Evolutionary conservation across 495 filamentous ascomycete genomes (phyloP).

Genomic region (Penicillium ochrochloron): DNA sequence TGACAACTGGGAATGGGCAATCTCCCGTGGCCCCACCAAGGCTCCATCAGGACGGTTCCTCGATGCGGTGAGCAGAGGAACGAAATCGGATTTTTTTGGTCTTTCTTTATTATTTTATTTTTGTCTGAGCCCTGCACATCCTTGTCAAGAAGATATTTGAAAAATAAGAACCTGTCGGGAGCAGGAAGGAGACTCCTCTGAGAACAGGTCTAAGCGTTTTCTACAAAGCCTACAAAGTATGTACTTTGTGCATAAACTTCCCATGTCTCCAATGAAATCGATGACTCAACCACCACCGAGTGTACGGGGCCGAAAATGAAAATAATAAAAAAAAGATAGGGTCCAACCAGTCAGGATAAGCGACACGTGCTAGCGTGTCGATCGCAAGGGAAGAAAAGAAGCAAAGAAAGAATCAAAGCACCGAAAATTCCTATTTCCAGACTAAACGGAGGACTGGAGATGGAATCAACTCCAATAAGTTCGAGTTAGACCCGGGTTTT

Average conservation of each 20-base stretch:
- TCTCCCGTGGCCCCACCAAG: conserved; percentile 38
- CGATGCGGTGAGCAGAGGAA: conserved; percentile 30
- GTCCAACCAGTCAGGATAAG: conserved; percentile 12
- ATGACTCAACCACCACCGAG: conserved; percentile 22
- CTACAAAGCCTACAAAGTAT: neutral
- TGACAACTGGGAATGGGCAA: conserved; percentile 37
- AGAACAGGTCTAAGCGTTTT: conserved; percentile 6
- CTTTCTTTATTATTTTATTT: conserved; percentile 10
- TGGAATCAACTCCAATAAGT: neutral
- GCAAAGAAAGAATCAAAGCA: conserved; percentile 16
- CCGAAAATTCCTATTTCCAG: conserved; percentile 11
- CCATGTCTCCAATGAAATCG: neutral
- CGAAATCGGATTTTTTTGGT: conserved; percentile 8
- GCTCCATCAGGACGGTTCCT: conserved; percentile 35
- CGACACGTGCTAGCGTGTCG: conserved; percentile 40
- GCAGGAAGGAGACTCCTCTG: conserved; percentile 5
- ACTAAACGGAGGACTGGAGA: neutral
- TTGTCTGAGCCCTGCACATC: conserved; percentile 5
- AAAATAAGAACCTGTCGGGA: neutral
- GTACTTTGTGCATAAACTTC: conserved; percentile 1
- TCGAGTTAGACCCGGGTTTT: neutral
- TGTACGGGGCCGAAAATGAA: conserved; percentile 9
- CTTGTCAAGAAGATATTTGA: neutral
- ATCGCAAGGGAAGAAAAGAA: conserved; percentile 28
- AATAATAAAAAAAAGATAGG: conserved; percentile 1